Conservation (phyloP, 164 flowering plant species). For the Umbilicus rupestris region DNA sequence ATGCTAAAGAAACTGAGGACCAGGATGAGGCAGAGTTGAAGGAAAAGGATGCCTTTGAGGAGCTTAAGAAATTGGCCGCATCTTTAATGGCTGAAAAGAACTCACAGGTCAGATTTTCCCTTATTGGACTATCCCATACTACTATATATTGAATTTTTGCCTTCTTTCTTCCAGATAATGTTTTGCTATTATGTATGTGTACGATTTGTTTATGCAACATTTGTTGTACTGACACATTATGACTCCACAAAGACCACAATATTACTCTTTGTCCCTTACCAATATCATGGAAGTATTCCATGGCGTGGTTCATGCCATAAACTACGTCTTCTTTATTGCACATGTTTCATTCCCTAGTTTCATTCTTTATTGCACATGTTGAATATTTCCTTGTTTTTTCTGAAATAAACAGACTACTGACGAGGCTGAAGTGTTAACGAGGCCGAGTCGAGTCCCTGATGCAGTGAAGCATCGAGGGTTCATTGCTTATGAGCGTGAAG, state of each 20-base stretch:
- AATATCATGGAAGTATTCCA: not conserved
- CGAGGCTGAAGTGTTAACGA: constrained; percentile 22
- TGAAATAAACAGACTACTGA: constrained; percentile 14
- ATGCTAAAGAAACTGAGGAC: constrained; percentile 30
- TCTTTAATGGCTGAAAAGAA: constrained; percentile 31
- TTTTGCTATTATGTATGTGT: not conserved
- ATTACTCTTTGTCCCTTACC: not conserved
- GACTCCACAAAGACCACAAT: not conserved
- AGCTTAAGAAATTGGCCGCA: constrained; percentile 84
- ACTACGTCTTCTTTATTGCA: not conserved
- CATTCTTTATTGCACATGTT: not conserved
- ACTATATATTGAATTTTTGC: not conserved
- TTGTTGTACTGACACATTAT: no score
- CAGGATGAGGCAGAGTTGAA: constrained; percentile 40
- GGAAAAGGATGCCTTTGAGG: constrained; percentile 88
- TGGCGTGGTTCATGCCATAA: not conserved
- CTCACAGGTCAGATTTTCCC: constrained; percentile 26
- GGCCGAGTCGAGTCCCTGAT: constrained; percentile 61
- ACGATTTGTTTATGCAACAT: no score
- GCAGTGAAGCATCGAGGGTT: constrained; percentile 91
- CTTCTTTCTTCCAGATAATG: not conserved
- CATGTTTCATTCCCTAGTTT: not conserved
- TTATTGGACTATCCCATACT: not conserved
- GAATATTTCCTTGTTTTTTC: not conserved
- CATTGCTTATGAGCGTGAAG: constrained; percentile 79